These are phyloP conservation scores for Asterophora parasitica DNA, from an alignment of 768 basidiomycete genomes.

Conservation along the genomic window DNA sequence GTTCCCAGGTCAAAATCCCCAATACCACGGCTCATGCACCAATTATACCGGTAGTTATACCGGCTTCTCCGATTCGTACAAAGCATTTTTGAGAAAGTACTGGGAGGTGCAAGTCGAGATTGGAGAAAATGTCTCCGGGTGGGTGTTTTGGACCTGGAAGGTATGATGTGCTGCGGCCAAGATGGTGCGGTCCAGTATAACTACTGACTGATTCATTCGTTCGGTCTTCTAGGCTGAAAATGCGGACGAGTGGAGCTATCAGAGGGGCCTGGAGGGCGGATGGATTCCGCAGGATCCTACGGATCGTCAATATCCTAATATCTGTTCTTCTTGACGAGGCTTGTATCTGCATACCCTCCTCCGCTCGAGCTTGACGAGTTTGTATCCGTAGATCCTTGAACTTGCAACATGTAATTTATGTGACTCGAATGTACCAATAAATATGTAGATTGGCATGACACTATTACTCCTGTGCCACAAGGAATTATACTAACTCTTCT, in stretches of 20 bases:
- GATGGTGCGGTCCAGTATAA: too few species aligned
- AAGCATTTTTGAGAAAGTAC: conserved; percentile 59
- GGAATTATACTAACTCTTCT: too few species aligned
- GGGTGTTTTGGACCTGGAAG: conserved; percentile 82
- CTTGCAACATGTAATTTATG: too few species aligned
- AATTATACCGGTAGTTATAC: conserved; percentile 57
- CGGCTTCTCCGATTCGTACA: conserved; percentile 60
- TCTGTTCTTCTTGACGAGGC: conserved; percentile 44
- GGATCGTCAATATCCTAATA: conserved; percentile 57
- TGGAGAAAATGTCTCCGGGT: conserved; percentile 67
- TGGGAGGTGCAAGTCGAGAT: conserved; percentile 79
- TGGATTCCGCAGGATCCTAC: conserved; percentile 74
- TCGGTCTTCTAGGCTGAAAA: conserved; percentile 44
- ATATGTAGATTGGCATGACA: too few species aligned
- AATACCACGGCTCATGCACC: conserved; percentile 55
- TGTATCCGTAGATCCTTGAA: too few species aligned
- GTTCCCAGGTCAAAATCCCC: conserved; percentile 33
- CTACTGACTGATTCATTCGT: not conserved
- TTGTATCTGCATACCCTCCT: too few species aligned
- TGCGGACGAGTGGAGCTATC: conserved; percentile 75
- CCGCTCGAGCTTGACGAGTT: too few species aligned
- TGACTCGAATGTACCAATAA: not conserved
- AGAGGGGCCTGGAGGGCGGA: conserved; percentile 65
- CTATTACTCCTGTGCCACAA: too few species aligned
- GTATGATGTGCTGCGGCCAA: conserved; percentile 26